A percentile compares a stretch with the other conserved stretches of the same genome.
Conservation (phyloP, 768 basidiomycete genomes). For the Calocybe cyanea region DNA sequence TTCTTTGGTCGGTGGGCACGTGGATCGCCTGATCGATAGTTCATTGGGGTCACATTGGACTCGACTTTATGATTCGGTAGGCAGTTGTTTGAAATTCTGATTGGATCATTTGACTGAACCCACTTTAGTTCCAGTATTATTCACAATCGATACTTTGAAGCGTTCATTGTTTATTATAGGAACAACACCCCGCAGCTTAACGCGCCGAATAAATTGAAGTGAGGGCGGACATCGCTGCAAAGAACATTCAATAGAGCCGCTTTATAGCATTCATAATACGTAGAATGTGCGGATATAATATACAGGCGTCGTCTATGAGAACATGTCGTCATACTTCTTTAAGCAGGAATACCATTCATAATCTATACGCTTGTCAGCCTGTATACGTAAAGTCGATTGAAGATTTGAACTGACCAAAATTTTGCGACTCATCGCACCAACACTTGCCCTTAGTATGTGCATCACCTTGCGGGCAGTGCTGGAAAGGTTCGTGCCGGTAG, state of each 20-base stretch:
- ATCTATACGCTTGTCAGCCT: conserved; percentile 40
- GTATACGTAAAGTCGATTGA: not conserved
- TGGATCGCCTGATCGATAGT: conserved; percentile 86
- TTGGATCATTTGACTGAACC: not conserved
- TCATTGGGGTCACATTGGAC: conserved; percentile 95
- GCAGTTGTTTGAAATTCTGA: conserved; percentile 18
- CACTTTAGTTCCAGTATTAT: conserved; percentile 82
- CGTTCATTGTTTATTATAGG: not conserved
- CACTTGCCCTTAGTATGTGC: conserved; percentile 77
- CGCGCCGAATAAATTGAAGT: too few relatives aligned
- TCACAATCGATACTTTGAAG: conserved; percentile 78
- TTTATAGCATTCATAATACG: too few relatives aligned
- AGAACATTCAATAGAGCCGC: too few relatives aligned
- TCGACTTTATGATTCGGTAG: conserved; percentile 89
- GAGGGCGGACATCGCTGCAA: too few relatives aligned
- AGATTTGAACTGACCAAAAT: conserved; percentile 53
- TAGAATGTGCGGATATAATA: not conserved
- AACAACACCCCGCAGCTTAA: too few relatives aligned
- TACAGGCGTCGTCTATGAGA: conserved; percentile 24
- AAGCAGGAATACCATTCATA: conserved; percentile 89
- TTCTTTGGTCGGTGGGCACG: conserved; percentile 75
- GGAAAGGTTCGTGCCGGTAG: conserved; percentile 92
- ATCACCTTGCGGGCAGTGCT: conserved; percentile 84
- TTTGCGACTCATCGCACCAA: conserved; percentile 74
- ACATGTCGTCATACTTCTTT: conserved; percentile 67